A percentile compares a stretch with the other conserved stretches of the same genome.
Evolutionary conservation across 1,284 basidiomycete genomes (phyloP).

Genomic region (Ustilago nuda): DNA sequence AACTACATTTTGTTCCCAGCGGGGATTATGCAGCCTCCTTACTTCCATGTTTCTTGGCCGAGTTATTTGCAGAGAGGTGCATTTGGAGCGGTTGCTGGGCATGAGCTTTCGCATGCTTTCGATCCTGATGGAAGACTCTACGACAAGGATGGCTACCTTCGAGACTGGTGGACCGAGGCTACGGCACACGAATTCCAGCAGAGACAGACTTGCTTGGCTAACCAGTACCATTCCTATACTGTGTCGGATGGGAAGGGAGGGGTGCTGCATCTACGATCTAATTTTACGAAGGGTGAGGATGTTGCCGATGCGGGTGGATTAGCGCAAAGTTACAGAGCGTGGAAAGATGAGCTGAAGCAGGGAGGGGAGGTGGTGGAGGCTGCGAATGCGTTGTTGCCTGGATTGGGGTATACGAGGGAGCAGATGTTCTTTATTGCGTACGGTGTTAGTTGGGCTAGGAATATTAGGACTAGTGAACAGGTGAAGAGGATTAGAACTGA

Average conservation of each 20-base stretch:
- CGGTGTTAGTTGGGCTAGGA: conserved; percentile 62
- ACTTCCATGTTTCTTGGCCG: conserved; percentile 88
- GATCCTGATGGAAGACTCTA: conserved; percentile 85
- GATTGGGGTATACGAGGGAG: conserved; percentile 66
- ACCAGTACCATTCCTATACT: conserved; percentile 86
- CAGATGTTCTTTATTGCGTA: conserved; percentile 70
- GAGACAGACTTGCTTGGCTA: conserved; percentile 86
- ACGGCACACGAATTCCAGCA: conserved; percentile 86
- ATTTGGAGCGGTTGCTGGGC: conserved; percentile 63
- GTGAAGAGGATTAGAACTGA: conserved; percentile 63
- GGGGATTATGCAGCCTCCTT: conserved; percentile 91
- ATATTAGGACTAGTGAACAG: conserved; percentile 57
- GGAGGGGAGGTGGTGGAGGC: conserved; percentile 56
- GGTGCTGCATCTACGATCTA: conserved; percentile 83
- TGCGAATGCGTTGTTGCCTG: conserved; percentile 67
- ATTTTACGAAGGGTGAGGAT: conserved; percentile 77
- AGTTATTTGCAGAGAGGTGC: conserved; percentile 85
- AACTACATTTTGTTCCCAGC: conserved; percentile 93
- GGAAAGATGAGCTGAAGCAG: conserved; percentile 60
- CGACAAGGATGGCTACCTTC: conserved; percentile 73
- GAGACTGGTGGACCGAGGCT: conserved; percentile 80
- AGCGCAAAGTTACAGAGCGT: conserved; percentile 69
- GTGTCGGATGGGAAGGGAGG: conserved; percentile 87
- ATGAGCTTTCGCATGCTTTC: conserved; percentile 80
- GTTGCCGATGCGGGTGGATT: conserved; percentile 74